Percentiles rank a stretch among this genome's conserved stretches.
Evolutionary conservation across 768 basidiomycete species (phyloP).

Genomic region (Collybia nuda): DNA sequence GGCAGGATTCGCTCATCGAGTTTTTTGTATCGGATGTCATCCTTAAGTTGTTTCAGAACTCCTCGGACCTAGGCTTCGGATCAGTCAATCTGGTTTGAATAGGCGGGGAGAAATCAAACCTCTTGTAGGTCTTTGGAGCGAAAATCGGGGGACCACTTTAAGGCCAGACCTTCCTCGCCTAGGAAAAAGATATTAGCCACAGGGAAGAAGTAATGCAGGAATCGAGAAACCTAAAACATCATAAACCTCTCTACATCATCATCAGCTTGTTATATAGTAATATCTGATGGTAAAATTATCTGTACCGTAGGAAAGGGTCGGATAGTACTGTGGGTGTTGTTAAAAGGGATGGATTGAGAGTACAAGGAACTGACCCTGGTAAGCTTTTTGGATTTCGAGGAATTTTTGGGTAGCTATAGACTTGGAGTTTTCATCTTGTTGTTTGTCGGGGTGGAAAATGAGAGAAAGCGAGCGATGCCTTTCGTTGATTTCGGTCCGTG

Average conservation of each 20-base stretch:
- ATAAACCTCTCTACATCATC: constrained; percentile 59
- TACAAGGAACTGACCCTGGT: constrained; percentile 56
- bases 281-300: constrained; percentile 1
- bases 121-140: constrained; percentile 46
- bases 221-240: constrained; percentile 60
- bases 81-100: neutral
- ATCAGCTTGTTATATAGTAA: constrained; percentile 2
- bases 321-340: constrained; percentile 53
- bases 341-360: neutral
- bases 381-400: constrained; percentile 78
- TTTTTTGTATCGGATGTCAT: constrained; percentile 33
- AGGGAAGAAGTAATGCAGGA: neutral
- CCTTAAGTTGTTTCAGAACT: constrained; percentile 38
- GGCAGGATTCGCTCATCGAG: constrained; percentile 41
- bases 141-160: constrained; percentile 44
- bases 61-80: constrained; percentile 39
- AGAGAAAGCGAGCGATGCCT: constrained; percentile 71
- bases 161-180: constrained; percentile 36
- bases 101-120: constrained; percentile 26
- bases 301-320: constrained; percentile 69
- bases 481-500: constrained; percentile 70
- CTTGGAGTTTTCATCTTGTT: constrained; percentile 55
- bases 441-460: constrained; percentile 85
- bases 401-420: constrained; percentile 66
- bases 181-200: neutral